Evolutionary conservation across 2,329 filamentous ascomycete genomes (phyloP), one percentile per base, ranked within the genome.

Genomic region (Verticillium alfalfae): DNA sequence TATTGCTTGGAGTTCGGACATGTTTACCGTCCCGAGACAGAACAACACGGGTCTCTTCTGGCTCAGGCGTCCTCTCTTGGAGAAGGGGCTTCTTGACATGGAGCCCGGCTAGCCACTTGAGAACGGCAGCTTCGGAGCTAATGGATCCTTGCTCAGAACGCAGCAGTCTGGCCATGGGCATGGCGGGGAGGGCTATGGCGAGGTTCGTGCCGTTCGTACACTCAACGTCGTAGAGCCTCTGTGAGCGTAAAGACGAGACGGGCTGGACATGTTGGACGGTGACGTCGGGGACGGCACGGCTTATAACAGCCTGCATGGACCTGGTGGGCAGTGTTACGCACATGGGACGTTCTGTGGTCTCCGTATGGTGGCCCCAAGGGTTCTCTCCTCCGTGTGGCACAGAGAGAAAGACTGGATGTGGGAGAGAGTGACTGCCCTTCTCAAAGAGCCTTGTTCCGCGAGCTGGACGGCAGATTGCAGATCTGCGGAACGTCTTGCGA

Each of bases 91-190:
- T 34, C 16, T 59, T 45, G 16, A 59, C 15, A 6, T 45, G 16
- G 13, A 54, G 45, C 9, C 31, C 58, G n/a, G 41, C 41, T 10
- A 59, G 41, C 81, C 81, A 85, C 60, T 69, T 71, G 41, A 84
- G 66, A 2, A 82, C 66, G 9, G 73, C 68, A 10, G 78, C 77
- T 65, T 84, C 82, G 26, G 80, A 78, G 31, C 71, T 68, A 57
- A 80, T 71, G 52, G 78, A 74, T 39, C 70, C 74, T 57, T 76
- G 75, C 67, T 85, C 82, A 57, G 72, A 79, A 36, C 82, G 77
- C 37, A 85, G 71, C 34, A 82, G 71, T 60, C 77, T 76, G 58
- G 77, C 69, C 62, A 76, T 73, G n/a, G 73, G 66, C 39, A 74
- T 70, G 7, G 79, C 79, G n/a, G 79, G 70, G 4, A 82, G 67